These are phyloP conservation scores for Clarireedia paspali DNA, from an alignment of 2,329 filamentous ascomycete genomes.

Conservation along the genomic window DNA sequence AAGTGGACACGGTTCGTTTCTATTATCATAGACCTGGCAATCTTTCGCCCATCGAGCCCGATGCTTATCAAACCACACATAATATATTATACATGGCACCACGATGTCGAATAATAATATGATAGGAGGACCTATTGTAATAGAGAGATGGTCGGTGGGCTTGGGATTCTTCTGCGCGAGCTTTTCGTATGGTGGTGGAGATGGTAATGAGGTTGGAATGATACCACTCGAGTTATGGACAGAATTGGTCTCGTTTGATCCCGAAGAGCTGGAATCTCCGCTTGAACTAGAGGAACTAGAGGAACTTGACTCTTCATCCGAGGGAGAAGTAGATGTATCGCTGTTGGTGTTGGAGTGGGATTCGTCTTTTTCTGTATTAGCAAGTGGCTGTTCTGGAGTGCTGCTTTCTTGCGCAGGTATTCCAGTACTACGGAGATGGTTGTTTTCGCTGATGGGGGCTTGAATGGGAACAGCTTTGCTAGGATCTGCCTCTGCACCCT, in stretches of 20 bases:
- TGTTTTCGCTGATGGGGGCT: no score
- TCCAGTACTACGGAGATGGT: not conserved
- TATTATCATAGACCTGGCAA: conserved; percentile 10
- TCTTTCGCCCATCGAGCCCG: conserved; percentile 9
- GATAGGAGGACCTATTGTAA: conserved; percentile 18
- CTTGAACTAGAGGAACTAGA: not conserved
- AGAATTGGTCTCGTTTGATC: no score
- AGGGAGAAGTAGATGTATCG: not conserved
- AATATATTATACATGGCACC: conserved; percentile 21
- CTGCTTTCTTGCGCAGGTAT: not conserved
- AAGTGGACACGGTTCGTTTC: conserved; percentile 9
- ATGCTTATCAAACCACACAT: conserved; percentile 10
- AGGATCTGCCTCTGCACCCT: no score
- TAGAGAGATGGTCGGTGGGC: conserved; percentile 18
- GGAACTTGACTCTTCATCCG: not conserved
- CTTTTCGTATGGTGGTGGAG: conserved; percentile 14
- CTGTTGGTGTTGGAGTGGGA: not conserved
- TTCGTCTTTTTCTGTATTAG: no score
- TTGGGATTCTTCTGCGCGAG: conserved; percentile 20
- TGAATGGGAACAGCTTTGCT: no score
- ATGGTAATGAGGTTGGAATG: not conserved
- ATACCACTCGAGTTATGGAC: not conserved
- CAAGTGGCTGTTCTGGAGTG: no score
- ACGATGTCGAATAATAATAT: conserved; percentile 20
- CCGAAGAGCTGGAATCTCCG: not conserved